Evolutionary conservation across 441 rosid species (phyloP).

Genomic region (Flueggea neowawraea): DNA sequence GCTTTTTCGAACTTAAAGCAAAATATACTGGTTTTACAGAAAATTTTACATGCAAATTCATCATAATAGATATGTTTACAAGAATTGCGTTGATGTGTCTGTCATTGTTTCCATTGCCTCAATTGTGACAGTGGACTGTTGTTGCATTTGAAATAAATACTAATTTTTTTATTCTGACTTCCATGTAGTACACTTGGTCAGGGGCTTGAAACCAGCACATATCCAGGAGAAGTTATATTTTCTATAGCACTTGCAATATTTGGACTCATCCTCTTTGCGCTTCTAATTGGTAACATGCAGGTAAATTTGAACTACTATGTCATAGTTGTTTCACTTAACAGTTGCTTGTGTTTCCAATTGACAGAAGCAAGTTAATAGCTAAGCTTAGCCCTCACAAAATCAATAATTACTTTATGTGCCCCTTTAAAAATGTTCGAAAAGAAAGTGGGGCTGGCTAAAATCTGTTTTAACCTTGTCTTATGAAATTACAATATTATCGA

Average conservation of each 20-base stretch:
- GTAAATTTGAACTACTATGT: slow-evolving; percentile 25
- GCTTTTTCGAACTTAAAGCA: too few species aligned
- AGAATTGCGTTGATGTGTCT: too few species aligned
- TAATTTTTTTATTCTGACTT: slow-evolving; percentile 13
- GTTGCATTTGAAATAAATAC: not conserved
- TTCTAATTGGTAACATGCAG: slow-evolving; percentile 99
- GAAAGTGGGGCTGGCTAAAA: not conserved
- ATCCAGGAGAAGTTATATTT: slow-evolving; percentile 83
- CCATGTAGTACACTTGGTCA: slow-evolving; percentile 92
- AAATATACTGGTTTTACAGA: too few species aligned
- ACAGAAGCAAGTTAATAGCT: too few species aligned
- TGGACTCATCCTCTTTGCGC: slow-evolving; percentile 97
- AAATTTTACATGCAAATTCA: too few species aligned
- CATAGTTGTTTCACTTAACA: not conserved
- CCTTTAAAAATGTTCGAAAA: not conserved
- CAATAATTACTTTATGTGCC: not conserved
- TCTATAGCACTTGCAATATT: slow-evolving; percentile 83
- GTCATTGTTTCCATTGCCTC: too few species aligned
- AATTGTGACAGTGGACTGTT: too few species aligned
- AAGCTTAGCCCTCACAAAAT: too few species aligned
- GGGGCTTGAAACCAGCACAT: slow-evolving; percentile 95
- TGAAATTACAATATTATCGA: not conserved
- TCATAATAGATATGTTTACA: too few species aligned
- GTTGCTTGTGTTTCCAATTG: too few species aligned
- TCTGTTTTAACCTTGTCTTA: not conserved